Conservation (phyloP, 495 filamentous ascomycete genomes). For the Pyronema domesticum region DNA sequence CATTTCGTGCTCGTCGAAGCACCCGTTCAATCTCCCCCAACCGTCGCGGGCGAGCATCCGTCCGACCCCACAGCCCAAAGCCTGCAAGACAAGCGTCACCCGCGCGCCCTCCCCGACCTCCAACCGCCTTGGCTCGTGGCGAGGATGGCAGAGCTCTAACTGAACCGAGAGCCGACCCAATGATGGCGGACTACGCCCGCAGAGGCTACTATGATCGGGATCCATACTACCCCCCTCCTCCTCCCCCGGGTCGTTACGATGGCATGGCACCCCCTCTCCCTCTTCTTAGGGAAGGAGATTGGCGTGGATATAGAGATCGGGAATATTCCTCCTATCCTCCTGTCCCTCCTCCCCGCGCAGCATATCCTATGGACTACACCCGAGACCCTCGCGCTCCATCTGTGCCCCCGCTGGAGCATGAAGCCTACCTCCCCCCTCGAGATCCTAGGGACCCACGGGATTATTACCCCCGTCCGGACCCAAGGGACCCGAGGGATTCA, state of each 20-base stretch:
- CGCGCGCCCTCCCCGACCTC: not conserved
- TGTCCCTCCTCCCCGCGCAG: not conserved
- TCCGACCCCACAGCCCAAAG: not conserved
- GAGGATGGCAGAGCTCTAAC: not conserved
- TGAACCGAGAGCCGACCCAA: not conserved
- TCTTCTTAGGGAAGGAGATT: constrained; percentile 14
- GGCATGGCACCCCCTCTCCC: constrained; percentile 5
- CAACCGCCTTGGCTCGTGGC: not conserved
- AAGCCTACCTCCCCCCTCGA: not conserved
- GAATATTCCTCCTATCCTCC: constrained; percentile 12
- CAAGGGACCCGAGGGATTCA: not conserved
- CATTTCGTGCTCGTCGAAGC: constrained; percentile 9
- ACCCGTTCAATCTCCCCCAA: constrained; percentile 16
- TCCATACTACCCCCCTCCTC: constrained; percentile 14
- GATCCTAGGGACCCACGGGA: not conserved
- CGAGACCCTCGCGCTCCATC: not conserved
- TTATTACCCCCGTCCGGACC: not conserved
- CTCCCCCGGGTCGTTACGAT: constrained; percentile 8
- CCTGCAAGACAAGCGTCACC: not conserved
- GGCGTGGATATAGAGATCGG: constrained; percentile 16
- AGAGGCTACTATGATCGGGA: constrained; percentile 13
- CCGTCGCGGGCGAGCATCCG: constrained; percentile 6
- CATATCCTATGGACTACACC: not conserved
- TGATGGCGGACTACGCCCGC: not conserved
- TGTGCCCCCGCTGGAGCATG: not conserved